phyloP scores from a whole-genome alignment of 257 asterid genomes.

The Solanum pimpinellifolium region DNA sequence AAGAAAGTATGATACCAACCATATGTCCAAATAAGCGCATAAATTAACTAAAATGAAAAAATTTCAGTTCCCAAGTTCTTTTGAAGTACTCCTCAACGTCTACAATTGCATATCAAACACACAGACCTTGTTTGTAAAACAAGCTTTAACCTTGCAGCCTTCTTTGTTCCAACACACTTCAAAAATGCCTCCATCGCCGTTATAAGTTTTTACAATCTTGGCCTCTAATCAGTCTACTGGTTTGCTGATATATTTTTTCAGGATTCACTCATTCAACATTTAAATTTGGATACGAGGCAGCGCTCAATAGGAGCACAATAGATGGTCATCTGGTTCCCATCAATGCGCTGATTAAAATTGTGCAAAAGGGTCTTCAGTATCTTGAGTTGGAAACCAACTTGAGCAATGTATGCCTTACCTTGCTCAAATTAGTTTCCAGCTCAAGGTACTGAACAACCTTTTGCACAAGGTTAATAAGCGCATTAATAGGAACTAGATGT shows the following conservation, averaged over 20 bases:
- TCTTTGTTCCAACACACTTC: constrained; percentile 98
- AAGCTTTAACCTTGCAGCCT: constrained; percentile 80
- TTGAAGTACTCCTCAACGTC: not conserved
- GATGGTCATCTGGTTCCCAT: no score
- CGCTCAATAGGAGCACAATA: no score
- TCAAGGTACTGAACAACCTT: constrained; percentile 86
- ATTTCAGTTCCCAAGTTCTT: no score
- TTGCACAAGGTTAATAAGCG: constrained; percentile 71
- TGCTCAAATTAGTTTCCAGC: constrained; percentile 65
- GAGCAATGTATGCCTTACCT: constrained; percentile 23
- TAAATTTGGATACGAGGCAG: constrained; percentile 13
- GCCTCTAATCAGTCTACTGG: constrained; percentile 25
- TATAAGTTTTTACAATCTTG: constrained; percentile 65
- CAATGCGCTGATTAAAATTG: no score
- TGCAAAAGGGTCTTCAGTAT: no score
- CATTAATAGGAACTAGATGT: constrained; percentile 83
- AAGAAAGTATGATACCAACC: no score
- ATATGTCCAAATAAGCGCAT: no score
- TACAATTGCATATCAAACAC: constrained; percentile 79
- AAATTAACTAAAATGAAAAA: no score
- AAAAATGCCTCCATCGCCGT: constrained; percentile 70
- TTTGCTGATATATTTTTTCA: no score
- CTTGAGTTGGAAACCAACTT: no score
- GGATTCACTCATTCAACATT: no score
- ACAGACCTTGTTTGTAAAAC: constrained; percentile 75